Conservation (phyloP, 2,329 filamentous ascomycete species). For the Fusarium phyllophilum region DNA sequence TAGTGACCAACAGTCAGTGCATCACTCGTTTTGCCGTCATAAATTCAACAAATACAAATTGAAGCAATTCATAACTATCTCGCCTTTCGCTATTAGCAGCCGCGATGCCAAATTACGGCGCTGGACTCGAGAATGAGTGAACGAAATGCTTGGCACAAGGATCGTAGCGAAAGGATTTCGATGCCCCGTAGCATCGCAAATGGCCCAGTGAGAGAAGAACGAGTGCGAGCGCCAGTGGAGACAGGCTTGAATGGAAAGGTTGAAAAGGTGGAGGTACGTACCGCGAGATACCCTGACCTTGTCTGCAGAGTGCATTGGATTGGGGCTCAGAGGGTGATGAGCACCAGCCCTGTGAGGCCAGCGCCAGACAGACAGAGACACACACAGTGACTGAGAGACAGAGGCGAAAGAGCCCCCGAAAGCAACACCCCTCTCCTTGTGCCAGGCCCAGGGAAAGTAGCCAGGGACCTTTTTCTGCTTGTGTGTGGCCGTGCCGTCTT, state of each 20-base stretch:
- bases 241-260: slow-evolving; percentile 1
- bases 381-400: neutral
- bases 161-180: slow-evolving; percentile 17
- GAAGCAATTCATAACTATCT: neutral
- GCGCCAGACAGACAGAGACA: slow-evolving; percentile 3
- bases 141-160: neutral
- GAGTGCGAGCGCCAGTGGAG: slow-evolving; percentile 23
- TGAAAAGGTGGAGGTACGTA: slow-evolving; percentile 40
- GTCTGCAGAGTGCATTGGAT: slow-evolving; percentile 12
- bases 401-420: slow-evolving; percentile 16
- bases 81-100: slow-evolving; percentile 1
- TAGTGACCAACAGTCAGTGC: neutral
- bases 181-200: slow-evolving; percentile 7
- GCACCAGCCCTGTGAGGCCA: slow-evolving; percentile 44
- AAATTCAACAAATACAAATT: neutral
- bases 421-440: slow-evolving; percentile 18
- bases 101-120: neutral
- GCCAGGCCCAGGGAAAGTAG: neutral
- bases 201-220: slow-evolving; percentile 3
- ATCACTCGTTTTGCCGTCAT: neutral
- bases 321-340: slow-evolving; percentile 33
- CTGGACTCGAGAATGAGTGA: neutral
- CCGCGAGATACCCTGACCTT: slow-evolving; percentile 2
- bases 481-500: slow-evolving; percentile 30
- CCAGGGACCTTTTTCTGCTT: slow-evolving; percentile 34